phyloP scores from a whole-genome alignment of 768 basidiomycete genomes.

The Lentinula edodes region DNA sequence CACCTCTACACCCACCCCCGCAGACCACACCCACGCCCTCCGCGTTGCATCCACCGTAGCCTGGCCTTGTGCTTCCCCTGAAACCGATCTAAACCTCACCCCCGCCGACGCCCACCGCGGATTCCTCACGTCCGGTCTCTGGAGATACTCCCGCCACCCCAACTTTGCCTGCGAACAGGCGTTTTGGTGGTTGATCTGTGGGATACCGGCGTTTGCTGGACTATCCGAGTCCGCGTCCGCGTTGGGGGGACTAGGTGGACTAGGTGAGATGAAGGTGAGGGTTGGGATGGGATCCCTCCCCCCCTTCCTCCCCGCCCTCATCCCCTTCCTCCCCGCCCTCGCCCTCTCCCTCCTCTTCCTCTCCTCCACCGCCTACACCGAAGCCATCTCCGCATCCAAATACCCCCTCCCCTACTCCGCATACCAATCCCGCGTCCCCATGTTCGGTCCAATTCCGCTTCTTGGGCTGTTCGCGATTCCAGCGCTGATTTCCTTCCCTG shows the following conservation, averaged over 20 bases:
- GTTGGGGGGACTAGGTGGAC: too few species aligned
- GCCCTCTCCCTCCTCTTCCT: slow-evolving; percentile 68
- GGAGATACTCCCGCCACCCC: slow-evolving; percentile 85
- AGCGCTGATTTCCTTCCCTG: background rate
- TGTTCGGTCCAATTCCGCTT: slow-evolving; percentile 46
- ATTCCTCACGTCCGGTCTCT: slow-evolving; percentile 80
- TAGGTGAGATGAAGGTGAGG: too few species aligned
- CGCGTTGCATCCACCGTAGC: background rate
- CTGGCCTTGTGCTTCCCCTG: background rate
- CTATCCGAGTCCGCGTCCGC: too few species aligned
- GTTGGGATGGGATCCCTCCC: too few species aligned
- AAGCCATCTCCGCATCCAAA: slow-evolving; percentile 71
- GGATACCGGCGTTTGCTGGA: slow-evolving; percentile 8
- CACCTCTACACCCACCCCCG: too few species aligned
- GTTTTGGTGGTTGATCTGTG: slow-evolving; percentile 48
- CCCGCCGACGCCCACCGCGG: slow-evolving; percentile 69
- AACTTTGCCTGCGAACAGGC: slow-evolving; percentile 89
- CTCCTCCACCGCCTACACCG: slow-evolving; percentile 74
- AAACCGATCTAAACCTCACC: slow-evolving; percentile 45
- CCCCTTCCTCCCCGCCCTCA: background rate
- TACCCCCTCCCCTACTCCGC: slow-evolving; percentile 65
- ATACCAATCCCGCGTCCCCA: slow-evolving; percentile 75
- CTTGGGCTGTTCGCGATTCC: background rate
- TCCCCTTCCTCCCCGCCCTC: slow-evolving; percentile 39
- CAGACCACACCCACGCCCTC: slow-evolving; percentile 13